Base-by-base conservation (phyloP, 805 yeast genomes). In the Candida sanyiensis region DNA sequence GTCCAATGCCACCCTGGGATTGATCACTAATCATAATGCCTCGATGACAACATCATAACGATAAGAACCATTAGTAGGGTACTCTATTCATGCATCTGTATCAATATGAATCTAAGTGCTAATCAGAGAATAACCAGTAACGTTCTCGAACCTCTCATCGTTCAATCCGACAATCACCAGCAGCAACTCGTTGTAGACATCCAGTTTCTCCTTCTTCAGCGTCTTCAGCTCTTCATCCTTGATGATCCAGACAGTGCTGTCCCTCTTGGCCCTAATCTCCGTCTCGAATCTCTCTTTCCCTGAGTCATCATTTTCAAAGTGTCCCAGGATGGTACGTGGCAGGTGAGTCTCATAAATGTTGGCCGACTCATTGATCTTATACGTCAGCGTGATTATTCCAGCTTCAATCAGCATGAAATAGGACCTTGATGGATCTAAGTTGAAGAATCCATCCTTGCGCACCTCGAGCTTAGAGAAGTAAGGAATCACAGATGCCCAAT, bases 51-150 rank as follows among this genome's bases (percentile, higher is more conserved):
- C n/a, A n/a, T n/a, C n/a, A n/a, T n/a, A n/a, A n/a, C n/a, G n/a
- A n/a, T n/a, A n/a, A n/a, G 16, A 11, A 15, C 11, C 8, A n/a
- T 11, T 5, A 28, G 17, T 6, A 7, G 30, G n/a, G n/a, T 13
- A 19, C n/a, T 28, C 21, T 29, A 19, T 15, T 6, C 6, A 9
- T 8, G 15, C 9, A 23, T 23, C 6, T 26, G 7, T 11, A 26
- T 16, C 15, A 17, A 8, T 23, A 29, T 26, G 25, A 3, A 17
- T 15, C 28, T 23, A 38, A 16, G 78, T 70, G 29, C 84, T 69
- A 3, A 86, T 77, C 36, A 85, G 66, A 18, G 88, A 72, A 55
- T 83, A 85, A 3, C 93, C 86, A 3, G 90, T 73, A 47, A 87
- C 65, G 20, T 84, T 75, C 44, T 79, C 85, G 50, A 82, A 81